These are phyloP conservation scores for Mesembryanthemum crystallinum DNA, from an alignment of 148 eudicot genomes.

Conservation along the genomic window DNA sequence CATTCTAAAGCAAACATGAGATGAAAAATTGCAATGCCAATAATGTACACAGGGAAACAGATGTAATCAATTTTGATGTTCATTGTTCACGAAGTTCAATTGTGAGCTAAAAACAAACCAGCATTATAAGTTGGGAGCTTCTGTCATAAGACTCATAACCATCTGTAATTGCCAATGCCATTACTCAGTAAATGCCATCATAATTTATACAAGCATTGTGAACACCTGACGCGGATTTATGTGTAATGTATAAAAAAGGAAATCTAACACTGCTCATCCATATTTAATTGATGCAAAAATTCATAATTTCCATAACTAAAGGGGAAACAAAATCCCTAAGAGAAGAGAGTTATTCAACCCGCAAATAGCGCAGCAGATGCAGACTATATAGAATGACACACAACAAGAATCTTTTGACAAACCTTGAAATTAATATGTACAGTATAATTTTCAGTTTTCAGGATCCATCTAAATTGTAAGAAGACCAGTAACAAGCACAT, in stretches of 20 bases:
- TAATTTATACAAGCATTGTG: too few species aligned
- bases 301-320: not conserved
- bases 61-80: not conserved
- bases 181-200: too few species aligned
- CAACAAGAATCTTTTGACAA: not conserved
- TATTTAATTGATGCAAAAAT: not conserved
- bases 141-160: not conserved
- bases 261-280: not conserved
- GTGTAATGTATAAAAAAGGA: not conserved
- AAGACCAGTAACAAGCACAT: too few species aligned
- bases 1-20: not conserved
- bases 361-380: not conserved
- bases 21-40: not conserved
- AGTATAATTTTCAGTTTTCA: not conserved
- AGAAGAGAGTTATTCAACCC: not conserved
- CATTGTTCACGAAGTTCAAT: not conserved
- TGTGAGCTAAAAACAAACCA: not conserved
- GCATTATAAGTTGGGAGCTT: not conserved
- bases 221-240: not conserved
- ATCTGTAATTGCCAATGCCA: not conserved
- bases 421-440: constrained; percentile 1
- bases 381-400: not conserved
- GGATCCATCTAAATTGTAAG: not conserved
- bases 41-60: too few species aligned
- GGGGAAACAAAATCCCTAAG: not conserved